phyloP scores from a whole-genome alignment of 352 stramenopile genomes.

The Phytophthora fragariaefolia region DNA sequence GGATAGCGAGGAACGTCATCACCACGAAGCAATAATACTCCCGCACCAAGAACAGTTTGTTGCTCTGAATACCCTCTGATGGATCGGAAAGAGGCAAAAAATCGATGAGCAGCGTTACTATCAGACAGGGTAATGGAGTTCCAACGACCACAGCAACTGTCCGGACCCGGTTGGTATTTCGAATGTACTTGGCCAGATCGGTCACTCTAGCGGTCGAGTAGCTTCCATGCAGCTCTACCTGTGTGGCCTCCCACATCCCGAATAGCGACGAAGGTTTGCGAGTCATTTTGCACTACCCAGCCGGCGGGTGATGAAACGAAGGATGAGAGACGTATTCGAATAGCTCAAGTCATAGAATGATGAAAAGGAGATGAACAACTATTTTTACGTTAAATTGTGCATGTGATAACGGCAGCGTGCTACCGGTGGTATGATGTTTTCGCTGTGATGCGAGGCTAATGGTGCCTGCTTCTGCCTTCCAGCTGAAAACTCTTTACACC shows the following conservation, averaged over 20 bases:
- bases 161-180: background rate
- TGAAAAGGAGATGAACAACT: no score
- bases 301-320: no score
- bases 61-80: background rate
- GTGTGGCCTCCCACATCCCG: slow-evolving; percentile 8
- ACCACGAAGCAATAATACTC: slow-evolving; percentile 6
- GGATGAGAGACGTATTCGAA: no score
- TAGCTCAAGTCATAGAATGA: no score
- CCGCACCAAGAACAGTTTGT: slow-evolving; percentile 6
- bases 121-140: slow-evolving; percentile 6
- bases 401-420: no score
- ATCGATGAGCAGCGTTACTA: slow-evolving; percentile 8
- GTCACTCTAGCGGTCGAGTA: slow-evolving; percentile 19
- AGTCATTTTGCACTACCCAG: no score
- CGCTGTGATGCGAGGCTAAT: no score
- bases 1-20: slow-evolving; percentile 5
- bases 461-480: no score
- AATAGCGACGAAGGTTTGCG: background rate
- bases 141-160: slow-evolving; percentile 1
- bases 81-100: background rate
- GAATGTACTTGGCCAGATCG: slow-evolving; percentile 5
- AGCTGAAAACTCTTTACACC: no score
- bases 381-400: no score
- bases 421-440: no score
- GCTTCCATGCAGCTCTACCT: slow-evolving; percentile 15